Conservation (phyloP, 306 rosid genomes). For the Prunus mongolica region DNA sequence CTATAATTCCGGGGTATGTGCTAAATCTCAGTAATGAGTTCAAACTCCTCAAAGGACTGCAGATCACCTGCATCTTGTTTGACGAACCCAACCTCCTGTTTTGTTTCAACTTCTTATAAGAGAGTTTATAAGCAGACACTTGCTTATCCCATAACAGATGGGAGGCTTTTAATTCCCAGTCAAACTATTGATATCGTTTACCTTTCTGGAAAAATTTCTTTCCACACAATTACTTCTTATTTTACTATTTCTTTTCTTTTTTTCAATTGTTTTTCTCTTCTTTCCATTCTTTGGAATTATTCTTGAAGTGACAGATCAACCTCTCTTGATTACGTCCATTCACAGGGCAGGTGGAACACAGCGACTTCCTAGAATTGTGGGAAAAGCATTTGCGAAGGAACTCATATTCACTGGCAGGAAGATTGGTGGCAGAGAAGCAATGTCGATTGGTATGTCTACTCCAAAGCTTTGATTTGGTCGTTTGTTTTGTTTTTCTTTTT, state of each 20-base stretch:
- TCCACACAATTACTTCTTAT: neutral
- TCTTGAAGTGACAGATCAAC: slow-evolving; percentile 4
- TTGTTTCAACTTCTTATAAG: slow-evolving; percentile 11
- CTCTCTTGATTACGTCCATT: slow-evolving; percentile 27
- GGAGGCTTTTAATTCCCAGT: neutral
- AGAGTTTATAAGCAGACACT: neutral
- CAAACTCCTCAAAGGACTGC: neutral
- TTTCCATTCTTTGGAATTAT: neutral
- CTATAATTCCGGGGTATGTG: slow-evolving; percentile 91
- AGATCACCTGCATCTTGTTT: neutral
- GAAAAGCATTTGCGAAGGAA: slow-evolving; percentile 79
- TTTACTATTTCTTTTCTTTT: neutral
- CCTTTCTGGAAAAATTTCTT: neutral
- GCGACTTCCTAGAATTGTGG: slow-evolving; percentile 82
- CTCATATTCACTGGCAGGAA: slow-evolving; percentile 75
- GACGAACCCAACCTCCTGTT: neutral
- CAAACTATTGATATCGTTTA: neutral
- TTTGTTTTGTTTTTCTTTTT: neutral
- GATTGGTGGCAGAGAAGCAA: slow-evolving; percentile 66
- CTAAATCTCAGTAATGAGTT: slow-evolving; percentile 13
- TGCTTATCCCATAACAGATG: neutral
- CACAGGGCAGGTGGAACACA: slow-evolving; percentile 96
- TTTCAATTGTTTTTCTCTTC: neutral
- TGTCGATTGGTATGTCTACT: slow-evolving; percentile 60
- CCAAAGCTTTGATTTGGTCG: neutral